These are phyloP conservation scores for Diplodia seriata DNA, from an alignment of 2,329 filamentous ascomycete genomes.

Conservation along the genomic window DNA sequence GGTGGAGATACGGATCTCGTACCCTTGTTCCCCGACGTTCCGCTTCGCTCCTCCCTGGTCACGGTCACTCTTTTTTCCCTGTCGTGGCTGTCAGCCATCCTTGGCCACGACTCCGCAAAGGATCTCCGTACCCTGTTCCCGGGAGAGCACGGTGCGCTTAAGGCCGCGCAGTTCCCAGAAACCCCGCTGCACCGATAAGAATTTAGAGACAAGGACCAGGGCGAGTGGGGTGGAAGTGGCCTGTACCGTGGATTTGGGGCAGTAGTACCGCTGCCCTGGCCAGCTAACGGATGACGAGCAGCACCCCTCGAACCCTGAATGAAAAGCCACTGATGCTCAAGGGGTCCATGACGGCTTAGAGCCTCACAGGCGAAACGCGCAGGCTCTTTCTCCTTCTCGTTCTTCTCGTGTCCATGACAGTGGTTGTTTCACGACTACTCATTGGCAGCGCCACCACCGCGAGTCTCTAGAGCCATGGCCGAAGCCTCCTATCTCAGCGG, in stretches of 20 bases:
- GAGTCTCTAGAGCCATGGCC: background rate
- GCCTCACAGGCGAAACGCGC: background rate
- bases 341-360: background rate
- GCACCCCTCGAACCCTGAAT: background rate
- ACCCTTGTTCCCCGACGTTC: background rate
- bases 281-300: background rate
- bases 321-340: background rate
- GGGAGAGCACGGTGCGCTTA: background rate
- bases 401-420: background rate
- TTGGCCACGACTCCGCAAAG: background rate
- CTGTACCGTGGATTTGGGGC: background rate
- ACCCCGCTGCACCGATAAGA: background rate
- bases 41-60: background rate
- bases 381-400: background rate
- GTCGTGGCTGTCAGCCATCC: background rate
- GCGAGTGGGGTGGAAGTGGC: background rate
- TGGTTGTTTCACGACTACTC: background rate
- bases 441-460: background rate
- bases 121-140: too few relatives aligned
- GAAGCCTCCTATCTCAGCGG: constrained; percentile 1
- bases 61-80: background rate
- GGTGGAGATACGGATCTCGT: background rate
- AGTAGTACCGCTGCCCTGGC: background rate
- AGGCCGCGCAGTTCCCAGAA: background rate
- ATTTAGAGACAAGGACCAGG: background rate